A percentile compares a stretch with the other conserved stretches of the same genome.
These are phyloP conservation scores for Suhomyces sp. DNA, from an alignment of 805 yeast species.

Conservation along the genomic window DNA sequence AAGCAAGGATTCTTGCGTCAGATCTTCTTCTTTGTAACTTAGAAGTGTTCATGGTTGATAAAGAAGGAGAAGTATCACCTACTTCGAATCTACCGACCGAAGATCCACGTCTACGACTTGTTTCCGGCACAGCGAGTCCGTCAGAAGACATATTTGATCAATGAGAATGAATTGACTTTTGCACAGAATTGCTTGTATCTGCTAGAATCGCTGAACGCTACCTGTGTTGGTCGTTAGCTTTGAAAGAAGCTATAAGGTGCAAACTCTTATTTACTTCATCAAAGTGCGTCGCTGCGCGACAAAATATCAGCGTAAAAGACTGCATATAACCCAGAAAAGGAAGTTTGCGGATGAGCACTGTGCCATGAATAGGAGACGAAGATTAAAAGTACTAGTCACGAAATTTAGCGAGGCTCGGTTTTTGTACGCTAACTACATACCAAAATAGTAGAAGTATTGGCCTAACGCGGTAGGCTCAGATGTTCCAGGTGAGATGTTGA, in stretches of 20 bases:
- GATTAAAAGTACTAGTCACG: background rate
- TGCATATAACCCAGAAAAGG: background rate
- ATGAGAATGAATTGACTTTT: background rate
- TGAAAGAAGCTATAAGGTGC: background rate
- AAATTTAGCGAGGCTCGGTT: background rate
- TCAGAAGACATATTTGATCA: slow-evolving; percentile 2
- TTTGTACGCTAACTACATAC: too few species aligned
- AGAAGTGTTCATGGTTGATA: slow-evolving; percentile 62
- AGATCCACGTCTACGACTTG: slow-evolving; percentile 49
- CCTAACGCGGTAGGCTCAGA: background rate
- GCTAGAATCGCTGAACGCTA: background rate
- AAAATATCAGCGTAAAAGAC: background rate
- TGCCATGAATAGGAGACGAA: background rate
- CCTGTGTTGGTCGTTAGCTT: background rate
- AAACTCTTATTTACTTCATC: background rate
- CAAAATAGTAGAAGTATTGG: background rate
- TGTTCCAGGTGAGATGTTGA: background rate
- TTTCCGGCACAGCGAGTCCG: slow-evolving; percentile 2
- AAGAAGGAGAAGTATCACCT: slow-evolving; percentile 71
- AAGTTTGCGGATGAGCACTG: background rate
- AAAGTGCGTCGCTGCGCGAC: background rate
- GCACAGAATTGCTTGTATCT: background rate
- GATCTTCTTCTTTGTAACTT: slow-evolving; percentile 36
- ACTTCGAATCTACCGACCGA: slow-evolving; percentile 72
- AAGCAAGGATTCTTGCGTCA: slow-evolving; percentile 29